phyloP scores from a whole-genome alignment of 306 rosid genomes.

The Oemleria cerasiformis region DNA sequence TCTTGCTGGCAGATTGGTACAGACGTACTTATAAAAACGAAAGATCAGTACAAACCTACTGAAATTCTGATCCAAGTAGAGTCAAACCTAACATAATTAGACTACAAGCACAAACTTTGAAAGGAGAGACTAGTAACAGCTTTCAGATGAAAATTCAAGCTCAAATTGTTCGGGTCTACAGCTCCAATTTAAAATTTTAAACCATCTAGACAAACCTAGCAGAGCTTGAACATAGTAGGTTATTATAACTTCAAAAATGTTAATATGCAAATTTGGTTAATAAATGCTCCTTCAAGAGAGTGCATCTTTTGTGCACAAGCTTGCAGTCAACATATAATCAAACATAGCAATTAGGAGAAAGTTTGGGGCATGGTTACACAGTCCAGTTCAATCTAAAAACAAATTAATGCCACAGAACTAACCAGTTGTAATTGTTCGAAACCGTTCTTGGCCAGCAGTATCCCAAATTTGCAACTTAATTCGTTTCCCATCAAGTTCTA shows the following conservation, averaged over 20 bases:
- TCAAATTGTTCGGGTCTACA: background rate
- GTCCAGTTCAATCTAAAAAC: constrained; percentile 3
- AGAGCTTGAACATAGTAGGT: background rate
- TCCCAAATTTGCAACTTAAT: constrained; percentile 98
- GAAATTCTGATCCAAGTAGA: background rate
- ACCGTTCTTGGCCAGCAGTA: constrained; percentile 95
- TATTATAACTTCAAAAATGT: background rate
- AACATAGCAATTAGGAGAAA: background rate
- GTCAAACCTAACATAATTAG: background rate
- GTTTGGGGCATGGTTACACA: background rate
- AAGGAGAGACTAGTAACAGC: background rate
- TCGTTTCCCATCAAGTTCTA: constrained; percentile 90
- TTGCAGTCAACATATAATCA: background rate
- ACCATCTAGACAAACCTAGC: background rate
- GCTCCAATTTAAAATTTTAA: background rate
- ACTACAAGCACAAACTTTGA: background rate
- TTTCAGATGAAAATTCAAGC: background rate
- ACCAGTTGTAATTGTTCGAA: constrained; percentile 97
- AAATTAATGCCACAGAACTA: constrained; percentile 29
- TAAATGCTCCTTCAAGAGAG: background rate
- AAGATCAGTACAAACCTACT: background rate
- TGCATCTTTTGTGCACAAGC: background rate
- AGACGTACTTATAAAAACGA: background rate
- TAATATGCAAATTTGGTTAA: background rate
- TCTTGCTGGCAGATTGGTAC: background rate